These are phyloP conservation scores for Schizosaccharomyces versatilis DNA, from an alignment of 1,139 yeast genomes.

Conservation along the genomic window DNA sequence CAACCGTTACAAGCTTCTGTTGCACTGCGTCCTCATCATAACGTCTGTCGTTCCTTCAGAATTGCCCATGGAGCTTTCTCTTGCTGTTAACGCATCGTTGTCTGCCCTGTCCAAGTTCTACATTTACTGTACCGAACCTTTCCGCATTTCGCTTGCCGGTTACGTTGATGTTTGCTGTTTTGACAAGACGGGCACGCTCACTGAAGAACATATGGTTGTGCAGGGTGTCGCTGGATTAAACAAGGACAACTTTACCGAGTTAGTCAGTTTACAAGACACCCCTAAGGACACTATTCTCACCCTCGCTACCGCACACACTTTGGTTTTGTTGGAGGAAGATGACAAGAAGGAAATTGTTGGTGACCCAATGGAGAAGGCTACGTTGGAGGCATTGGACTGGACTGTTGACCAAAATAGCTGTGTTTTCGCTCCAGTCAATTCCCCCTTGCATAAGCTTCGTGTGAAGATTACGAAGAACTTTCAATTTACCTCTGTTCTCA, in stretches of 20 bases:
- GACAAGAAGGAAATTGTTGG: slow-evolving; percentile 72
- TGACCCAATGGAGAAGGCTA: slow-evolving; percentile 97
- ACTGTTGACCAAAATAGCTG: slow-evolving; percentile 51
- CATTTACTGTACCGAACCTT: slow-evolving; percentile 94
- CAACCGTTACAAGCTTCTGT: slow-evolving; percentile 71
- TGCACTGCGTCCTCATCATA: slow-evolving; percentile 84
- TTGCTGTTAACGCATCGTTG: slow-evolving; percentile 88
- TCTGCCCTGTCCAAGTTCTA: slow-evolving; percentile 70
- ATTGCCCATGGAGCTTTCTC: slow-evolving; percentile 93
- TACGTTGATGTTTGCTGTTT: slow-evolving; percentile 95
- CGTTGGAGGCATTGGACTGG: slow-evolving; percentile 77
- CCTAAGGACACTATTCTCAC: slow-evolving; percentile 52
- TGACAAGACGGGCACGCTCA: slow-evolving; percentile 93
- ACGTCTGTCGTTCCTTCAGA: slow-evolving; percentile 99
- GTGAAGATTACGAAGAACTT: slow-evolving; percentile 71
- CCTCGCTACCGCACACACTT: slow-evolving; percentile 88
- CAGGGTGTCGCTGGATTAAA: slow-evolving; percentile 87
- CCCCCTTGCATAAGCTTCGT: slow-evolving; percentile 18
- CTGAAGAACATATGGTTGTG: slow-evolving; percentile 88
- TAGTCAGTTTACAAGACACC: slow-evolving; percentile 34
- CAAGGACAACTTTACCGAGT: slow-evolving; percentile 21
- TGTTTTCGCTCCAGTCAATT: slow-evolving; percentile 4
- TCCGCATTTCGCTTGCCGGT: slow-evolving; percentile 94
- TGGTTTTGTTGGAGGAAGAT: slow-evolving; percentile 51
- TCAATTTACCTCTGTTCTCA: slow-evolving; percentile 88